Percentiles rank a stretch among this genome's conserved stretches.
These are phyloP conservation scores for Balansia obtecta DNA, from an alignment of 2,329 filamentous ascomycete species.

Conservation along the genomic window DNA sequence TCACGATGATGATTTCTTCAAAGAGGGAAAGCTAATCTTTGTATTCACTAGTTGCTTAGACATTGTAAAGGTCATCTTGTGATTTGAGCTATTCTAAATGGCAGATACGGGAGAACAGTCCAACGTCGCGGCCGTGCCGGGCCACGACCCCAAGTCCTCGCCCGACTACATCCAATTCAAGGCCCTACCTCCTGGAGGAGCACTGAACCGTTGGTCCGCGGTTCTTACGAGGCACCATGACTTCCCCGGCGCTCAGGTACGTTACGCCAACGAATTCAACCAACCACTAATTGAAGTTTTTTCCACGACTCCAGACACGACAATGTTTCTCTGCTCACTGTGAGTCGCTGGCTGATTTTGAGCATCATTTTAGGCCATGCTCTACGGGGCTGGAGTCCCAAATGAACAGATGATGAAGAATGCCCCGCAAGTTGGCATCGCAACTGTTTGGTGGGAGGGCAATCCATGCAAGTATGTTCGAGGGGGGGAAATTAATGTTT, in stretches of 20 bases:
- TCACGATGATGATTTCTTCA: no score
- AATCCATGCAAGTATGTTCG: constrained; percentile 79
- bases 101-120: constrained; percentile 16
- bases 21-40: no score
- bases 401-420: constrained; percentile 77
- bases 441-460: constrained; percentile 94
- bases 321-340: no score
- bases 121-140: constrained; percentile 10
- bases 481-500: neutral
- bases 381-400: constrained; percentile 85
- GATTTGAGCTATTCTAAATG: neutral
- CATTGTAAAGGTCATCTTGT: no score
- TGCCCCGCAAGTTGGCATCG: constrained; percentile 79
- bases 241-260: constrained; percentile 77
- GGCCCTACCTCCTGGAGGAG: constrained; percentile 35
- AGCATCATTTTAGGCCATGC: constrained; percentile 56
- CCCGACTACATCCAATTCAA: constrained; percentile 42
- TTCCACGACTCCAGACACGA: no score
- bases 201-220: constrained; percentile 76
- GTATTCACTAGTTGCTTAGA: no score
- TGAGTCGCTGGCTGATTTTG: neutral
- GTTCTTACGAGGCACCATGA: constrained; percentile 76
- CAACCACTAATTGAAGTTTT: no score
- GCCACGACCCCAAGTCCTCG: constrained; percentile 32
- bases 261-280: no score